Base-by-base conservation (phyloP, 2,329 filamentous ascomycete species). In the Aspergillus fischeri region DNA sequence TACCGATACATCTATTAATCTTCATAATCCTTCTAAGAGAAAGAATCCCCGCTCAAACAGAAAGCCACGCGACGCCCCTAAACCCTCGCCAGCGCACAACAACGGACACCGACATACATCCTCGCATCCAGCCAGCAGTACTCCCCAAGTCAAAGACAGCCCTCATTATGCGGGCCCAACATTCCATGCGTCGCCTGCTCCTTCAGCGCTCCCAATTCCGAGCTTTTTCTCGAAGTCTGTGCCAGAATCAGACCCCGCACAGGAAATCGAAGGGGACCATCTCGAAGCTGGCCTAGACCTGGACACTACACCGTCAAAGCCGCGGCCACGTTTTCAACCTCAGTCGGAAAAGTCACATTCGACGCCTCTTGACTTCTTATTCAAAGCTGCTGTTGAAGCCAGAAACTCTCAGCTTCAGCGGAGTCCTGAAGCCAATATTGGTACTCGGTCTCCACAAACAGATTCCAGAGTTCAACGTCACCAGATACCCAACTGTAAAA, bases 131-230 rank as follows among this genome's bases (percentile, higher is more conserved):
- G 64, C 69, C 65, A 49, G 75, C 62, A 81, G 80, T 68, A 74
- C 81, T 49, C 73, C 74, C 51, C 75, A 75, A 11, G 38, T 66
- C 45, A 75, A 73, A 51, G 71, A 75, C 51, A 73, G 69, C 51
- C 63, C 72, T 11, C 73, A 74, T 49, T 99, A 96, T 75, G 94
- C 94, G 42, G 94, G 93, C 14, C 89, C 93, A 35, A 95, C 92
- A 4, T 99, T 97, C 73, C 92, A 97, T 74, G 90, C 92, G 44
- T 97, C 94, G 8, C 94, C 94, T 21, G 93, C 92, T 1, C 89
- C 94, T 0, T 95, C 92, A 8, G 87, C 91, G 25, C 80, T 99
- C 32, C 94, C 94, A 0, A 89, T 97, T 57, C 94, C 94, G 10
- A 95, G 89, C 68, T 96, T 97, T 73, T 84, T 89, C 60, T 88